Evolutionary conservation across 108 stramenopile genomes (phyloP).

Genomic region (Skeletonema costatum): DNA sequence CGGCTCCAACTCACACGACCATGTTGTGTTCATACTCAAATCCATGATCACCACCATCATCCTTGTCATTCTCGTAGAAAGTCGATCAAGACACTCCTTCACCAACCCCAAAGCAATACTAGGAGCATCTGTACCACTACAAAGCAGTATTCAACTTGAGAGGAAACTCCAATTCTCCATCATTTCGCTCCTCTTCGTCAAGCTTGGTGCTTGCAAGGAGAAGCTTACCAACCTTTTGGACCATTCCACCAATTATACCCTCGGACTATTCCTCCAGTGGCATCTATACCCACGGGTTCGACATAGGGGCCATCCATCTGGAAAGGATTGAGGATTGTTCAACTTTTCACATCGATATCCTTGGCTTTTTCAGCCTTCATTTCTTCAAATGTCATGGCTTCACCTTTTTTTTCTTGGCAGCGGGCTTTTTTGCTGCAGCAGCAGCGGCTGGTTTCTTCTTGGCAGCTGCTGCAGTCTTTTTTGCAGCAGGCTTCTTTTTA

Average conservation of each 20-base stretch:
- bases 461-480: background rate
- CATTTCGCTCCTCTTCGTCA: conserved; percentile 5
- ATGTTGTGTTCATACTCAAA: conserved; percentile 55
- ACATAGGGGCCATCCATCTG: conserved; percentile 38
- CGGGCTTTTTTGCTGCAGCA: background rate
- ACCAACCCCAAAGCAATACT: conserved; percentile 60
- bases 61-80: background rate
- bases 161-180: conserved; percentile 31
- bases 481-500: conserved; percentile 5
- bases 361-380: conserved; percentile 4
- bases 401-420: conserved; percentile 5
- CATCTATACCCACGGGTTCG: conserved; percentile 71
- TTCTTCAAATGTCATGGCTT: background rate
- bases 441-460: background rate
- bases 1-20: conserved; percentile 73
- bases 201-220: conserved; percentile 16
- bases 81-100: conserved; percentile 51
- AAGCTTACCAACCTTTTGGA: conserved; percentile 59
- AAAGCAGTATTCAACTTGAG: conserved; percentile 67
- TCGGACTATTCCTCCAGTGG: conserved; percentile 68
- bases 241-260: conserved; percentile 52
- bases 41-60: background rate
- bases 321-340: conserved; percentile 21
- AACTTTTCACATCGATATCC: conserved; percentile 3
- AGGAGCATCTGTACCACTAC: conserved; percentile 77